Percentiles rank a stretch among this genome's conserved stretches.
phyloP scores from a whole-genome alignment of 2,329 filamentous ascomycete species.

The Aspergillus pseudoglaucus region DNA sequence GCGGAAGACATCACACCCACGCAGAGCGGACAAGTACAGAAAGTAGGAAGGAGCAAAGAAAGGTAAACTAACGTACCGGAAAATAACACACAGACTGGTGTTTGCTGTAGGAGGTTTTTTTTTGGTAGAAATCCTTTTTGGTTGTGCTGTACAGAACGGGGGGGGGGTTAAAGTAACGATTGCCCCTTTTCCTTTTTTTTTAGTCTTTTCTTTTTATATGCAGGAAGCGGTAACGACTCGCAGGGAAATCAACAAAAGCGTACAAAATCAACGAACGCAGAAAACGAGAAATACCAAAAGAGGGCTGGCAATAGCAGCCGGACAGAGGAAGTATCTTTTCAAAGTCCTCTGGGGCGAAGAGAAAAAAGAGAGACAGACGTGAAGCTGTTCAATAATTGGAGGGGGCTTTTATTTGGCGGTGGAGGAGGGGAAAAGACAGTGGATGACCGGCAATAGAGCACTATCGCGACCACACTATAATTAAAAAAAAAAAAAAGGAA shows the following conservation, averaged over 20 bases:
- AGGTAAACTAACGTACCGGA: not conserved
- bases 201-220: not conserved
- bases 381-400: not conserved
- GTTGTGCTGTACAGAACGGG: not conserved
- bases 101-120: not conserved
- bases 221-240: not conserved
- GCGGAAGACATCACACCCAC: slow-evolving; percentile 8
- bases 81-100: not conserved
- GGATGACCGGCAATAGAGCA: not conserved
- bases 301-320: not conserved
- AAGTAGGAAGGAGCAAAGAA: slow-evolving; percentile 1
- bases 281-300: not conserved
- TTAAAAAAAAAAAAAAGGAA: not conserved
- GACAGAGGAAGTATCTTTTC: not conserved
- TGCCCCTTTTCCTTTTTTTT: not conserved
- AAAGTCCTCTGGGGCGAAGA: too few relatives aligned
- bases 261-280: not conserved
- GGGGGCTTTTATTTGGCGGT: not conserved
- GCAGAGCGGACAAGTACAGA: slow-evolving; percentile 7
- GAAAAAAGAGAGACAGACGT: too few relatives aligned
- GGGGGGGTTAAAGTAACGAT: not conserved
- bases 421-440: not conserved
- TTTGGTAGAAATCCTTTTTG: not conserved
- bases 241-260: not conserved
- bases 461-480: not conserved